These are phyloP conservation scores for Boletus mariae DNA, from an alignment of 1,284 basidiomycete species.

Conservation along the genomic window DNA sequence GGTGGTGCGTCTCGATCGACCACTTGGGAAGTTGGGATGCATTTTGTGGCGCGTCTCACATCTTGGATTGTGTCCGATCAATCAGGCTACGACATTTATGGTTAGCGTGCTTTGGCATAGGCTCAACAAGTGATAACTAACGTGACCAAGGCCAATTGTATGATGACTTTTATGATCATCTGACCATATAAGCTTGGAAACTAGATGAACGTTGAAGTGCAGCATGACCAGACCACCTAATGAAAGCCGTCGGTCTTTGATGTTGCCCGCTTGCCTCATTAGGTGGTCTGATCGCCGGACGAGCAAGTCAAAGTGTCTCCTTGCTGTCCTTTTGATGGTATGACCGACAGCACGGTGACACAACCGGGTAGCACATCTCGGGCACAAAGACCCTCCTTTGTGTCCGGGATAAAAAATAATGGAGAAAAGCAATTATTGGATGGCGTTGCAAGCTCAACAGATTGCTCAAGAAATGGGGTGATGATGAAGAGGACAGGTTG, in stretches of 20 bases:
- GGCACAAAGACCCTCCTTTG: no score
- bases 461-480: neutral
- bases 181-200: no score
- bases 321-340: neutral
- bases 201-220: neutral
- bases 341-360: neutral
- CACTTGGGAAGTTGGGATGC: conserved; percentile 1
- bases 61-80: neutral
- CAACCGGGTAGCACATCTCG: no score
- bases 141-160: no score
- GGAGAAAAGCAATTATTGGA: neutral
- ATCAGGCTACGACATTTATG: no score
- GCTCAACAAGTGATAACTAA: no score
- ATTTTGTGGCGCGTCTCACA: neutral
- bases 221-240: neutral
- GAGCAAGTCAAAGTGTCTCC: neutral
- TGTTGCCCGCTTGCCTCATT: conserved; percentile 5
- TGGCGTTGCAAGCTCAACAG: neutral
- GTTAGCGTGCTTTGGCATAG: no score
- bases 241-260: neutral
- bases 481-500: neutral
- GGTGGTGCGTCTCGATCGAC: conserved; percentile 45
- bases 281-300: neutral
- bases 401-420: no score
- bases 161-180: no score